Base-by-base conservation (phyloP, 192 early-diverging fungal genomes). In the Backusella liffmaniae region DNA sequence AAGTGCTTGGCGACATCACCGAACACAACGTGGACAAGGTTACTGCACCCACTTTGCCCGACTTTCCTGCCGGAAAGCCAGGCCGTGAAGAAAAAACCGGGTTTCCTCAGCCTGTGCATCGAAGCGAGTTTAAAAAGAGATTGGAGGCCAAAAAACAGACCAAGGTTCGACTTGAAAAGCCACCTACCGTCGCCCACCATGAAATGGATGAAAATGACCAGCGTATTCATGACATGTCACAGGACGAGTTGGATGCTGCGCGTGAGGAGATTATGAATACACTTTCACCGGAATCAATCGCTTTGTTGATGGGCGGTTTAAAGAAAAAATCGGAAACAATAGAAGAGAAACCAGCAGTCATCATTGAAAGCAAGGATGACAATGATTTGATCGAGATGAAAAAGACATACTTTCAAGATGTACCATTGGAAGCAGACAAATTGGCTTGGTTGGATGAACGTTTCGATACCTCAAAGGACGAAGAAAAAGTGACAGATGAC, bases 231-330 rank as follows among this genome's bases (percentile, higher is more conserved):
- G 67, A 56, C 18, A 97, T 98, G 96, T 82, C 92, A 1, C 84
- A 81, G 30, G 79, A 84, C 8, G 94, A 97, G 44, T 92, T 96
- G 29, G 71, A 85, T 3, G 87, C 90, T 68, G 92, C 93, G 8
- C 87, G 88, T 7, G 83, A 80, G 16, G 91, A 95, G 67, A 88
- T 98, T 26, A 75, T 87, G 66, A 78, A 80, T 0, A 86, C 87
- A 35, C 72, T 97, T 29, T 89, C 90, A 68, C 88, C 89, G 12
- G 87, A 85, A 13, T 79, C 92, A 1, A 82, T 97, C 36, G 81
- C 91, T 76, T 88, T 90, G 68, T 77, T 97, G 0, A 75, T 85
- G 79, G 82, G 80, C 23, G 75, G 84, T 34, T 78, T 66, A 18
- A 41, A 74, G 16, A 67, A 70, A 0, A 51, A 72, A 73, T 66